Evolutionary conservation across 2,329 filamentous ascomycete species (phyloP).

Genomic region (Sphaerostilbella broomeana): DNA sequence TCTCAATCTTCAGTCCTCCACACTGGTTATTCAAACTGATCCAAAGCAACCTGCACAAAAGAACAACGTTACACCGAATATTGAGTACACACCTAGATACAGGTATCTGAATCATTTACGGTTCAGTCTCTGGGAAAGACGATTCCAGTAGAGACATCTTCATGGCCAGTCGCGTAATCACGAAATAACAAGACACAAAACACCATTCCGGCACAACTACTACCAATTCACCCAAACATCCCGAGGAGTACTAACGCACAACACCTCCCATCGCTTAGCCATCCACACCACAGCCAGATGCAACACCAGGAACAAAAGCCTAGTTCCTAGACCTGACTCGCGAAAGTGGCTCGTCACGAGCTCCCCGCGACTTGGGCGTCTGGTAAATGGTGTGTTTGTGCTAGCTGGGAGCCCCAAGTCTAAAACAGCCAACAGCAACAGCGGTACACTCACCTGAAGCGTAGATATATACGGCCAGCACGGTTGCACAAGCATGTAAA

Average conservation of each 20-base stretch:
- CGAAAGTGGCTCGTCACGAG: slow-evolving; percentile 15
- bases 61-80: too few species aligned
- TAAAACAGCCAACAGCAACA: slow-evolving; percentile 62
- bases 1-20: too few species aligned
- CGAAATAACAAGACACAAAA: not conserved
- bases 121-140: too few species aligned
- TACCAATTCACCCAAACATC: slow-evolving; percentile 28
- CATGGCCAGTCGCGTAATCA: not conserved
- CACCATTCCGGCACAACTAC: not conserved
- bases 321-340: slow-evolving; percentile 27
- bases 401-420: slow-evolving; percentile 46
- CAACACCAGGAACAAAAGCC: slow-evolving; percentile 25
- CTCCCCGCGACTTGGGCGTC: slow-evolving; percentile 14
- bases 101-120: too few species aligned
- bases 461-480: slow-evolving; percentile 69
- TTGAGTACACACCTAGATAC: too few species aligned
- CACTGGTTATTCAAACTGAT: too few species aligned
- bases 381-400: not conserved
- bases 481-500: slow-evolving; percentile 55
- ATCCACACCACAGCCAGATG: slow-evolving; percentile 31
- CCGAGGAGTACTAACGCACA: slow-evolving; percentile 25
- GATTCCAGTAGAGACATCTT: too few species aligned
- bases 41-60: too few species aligned
- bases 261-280: slow-evolving; percentile 26
- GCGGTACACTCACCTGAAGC: slow-evolving; percentile 56